These are phyloP conservation scores for Globisporangium irregulare DNA, from an alignment of 352 stramenopile genomes.

Conservation along the genomic window DNA sequence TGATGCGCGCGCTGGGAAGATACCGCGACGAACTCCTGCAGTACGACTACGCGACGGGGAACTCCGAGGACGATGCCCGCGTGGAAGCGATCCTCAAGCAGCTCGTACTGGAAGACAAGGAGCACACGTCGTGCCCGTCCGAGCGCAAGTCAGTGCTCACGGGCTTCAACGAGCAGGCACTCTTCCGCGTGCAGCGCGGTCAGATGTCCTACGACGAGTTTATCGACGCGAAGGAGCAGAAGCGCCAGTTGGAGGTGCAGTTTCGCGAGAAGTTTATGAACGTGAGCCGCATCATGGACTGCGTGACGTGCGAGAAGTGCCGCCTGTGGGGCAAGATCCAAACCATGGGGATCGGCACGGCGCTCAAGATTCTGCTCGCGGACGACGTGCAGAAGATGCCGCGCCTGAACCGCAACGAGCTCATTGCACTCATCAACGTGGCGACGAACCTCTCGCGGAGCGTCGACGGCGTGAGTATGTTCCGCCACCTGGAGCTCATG, in stretches of 20 bases:
- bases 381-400: conserved; percentile 77
- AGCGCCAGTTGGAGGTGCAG: conserved; percentile 59
- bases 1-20: conserved; percentile 94
- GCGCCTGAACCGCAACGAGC: conserved; percentile 92
- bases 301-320: conserved; percentile 98
- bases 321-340: conserved; percentile 98
- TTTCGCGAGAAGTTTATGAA: conserved; percentile 96
- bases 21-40: conserved; percentile 90
- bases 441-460: conserved; percentile 81
- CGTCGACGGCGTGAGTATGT: conserved; percentile 76
- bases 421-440: conserved; percentile 98
- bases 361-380: conserved; percentile 96
- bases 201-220: conserved; percentile 57
- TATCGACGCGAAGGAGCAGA: conserved; percentile 53
- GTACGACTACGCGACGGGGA: conserved; percentile 95
- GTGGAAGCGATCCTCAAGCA: conserved; percentile 64
- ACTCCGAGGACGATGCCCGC: conserved; percentile 80
- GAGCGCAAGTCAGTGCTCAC: conserved; percentile 69
- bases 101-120: conserved; percentile 64
- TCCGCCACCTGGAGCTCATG: conserved; percentile 73
- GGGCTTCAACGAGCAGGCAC: conserved; percentile 86
- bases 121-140: conserved; percentile 41
- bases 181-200: conserved; percentile 77
- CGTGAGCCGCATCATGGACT: conserved; percentile 97
- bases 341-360: conserved; percentile 95